Base-by-base conservation (phyloP, 305 asterid species). In the Striga hermonthica region DNA sequence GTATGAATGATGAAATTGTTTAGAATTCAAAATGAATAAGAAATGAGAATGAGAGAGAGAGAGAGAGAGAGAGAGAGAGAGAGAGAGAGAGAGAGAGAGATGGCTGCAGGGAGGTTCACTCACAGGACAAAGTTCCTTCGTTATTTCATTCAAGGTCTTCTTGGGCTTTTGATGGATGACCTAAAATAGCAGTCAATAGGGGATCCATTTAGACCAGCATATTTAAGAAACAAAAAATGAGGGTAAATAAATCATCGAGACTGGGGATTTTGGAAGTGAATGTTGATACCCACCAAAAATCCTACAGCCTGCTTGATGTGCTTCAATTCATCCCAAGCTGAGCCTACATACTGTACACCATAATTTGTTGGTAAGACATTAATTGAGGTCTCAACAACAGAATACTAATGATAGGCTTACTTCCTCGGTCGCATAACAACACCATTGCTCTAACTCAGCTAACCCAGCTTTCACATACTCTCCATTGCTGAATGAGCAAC, bases 131-230 rank as follows among this genome's bases (percentile, higher is more conserved):
- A 94, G 97, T 67, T 94, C 95, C 67, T 87, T 87, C 15, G 95
- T 86, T 43, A 91, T 94, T 76, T 94, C 98, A 63, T 86, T 62
- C 78, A 94, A 81, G 8, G 94, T 80, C 86, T 94, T 94, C 78
- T 91, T 94, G 72, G 99, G 99, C 82, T 94, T 94, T 79, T 94
- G 98, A 82, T 91, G 99, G 75, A 94, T 87, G 68, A 94, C 99
- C 99, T 93, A 92, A 75, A 65, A 72, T 52, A 66, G 4, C 44
- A 63, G 58, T 38, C 62, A 45, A 55, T 57, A 13, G 50, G 36
- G 45, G 58, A 60, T 4, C 41, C 13, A 11, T 50, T 57, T 54
- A 67, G 66, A 62, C 48, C 53, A 72, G 68, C 39, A 13, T 31
- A 54, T 64, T 57, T 60, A 49, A 56, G 35, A 68, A 58, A 22